These are phyloP conservation scores for Zygosaccharomyces bisporus DNA, from an alignment of 805 yeast species.

Conservation along the genomic window DNA sequence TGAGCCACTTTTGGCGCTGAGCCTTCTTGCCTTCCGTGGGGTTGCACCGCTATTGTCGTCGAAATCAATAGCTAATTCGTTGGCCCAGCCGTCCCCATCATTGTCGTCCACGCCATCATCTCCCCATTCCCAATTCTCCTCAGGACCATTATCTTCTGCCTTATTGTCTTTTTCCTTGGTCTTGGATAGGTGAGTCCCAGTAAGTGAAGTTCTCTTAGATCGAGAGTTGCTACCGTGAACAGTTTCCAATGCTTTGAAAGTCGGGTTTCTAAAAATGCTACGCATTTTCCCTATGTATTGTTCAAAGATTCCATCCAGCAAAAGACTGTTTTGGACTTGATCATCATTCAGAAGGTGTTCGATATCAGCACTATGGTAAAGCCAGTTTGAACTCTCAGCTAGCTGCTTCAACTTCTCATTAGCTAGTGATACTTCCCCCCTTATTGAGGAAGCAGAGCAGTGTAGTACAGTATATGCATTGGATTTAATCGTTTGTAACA, in stretches of 20 bases:
- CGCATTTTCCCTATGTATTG: conserved; percentile 19
- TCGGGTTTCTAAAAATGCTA: conserved; percentile 13
- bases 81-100: conserved; percentile 9
- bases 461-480: conserved; percentile 23
- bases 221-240: not conserved
- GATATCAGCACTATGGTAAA: conserved; percentile 19
- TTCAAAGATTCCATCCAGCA: conserved; percentile 27
- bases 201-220: not conserved
- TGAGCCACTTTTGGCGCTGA: conserved; percentile 15
- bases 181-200: not conserved
- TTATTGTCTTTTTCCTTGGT: not conserved
- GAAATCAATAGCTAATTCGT: conserved; percentile 7
- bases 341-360: conserved; percentile 22
- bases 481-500: conserved; percentile 24
- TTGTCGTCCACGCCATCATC: conserved; percentile 17
- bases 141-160: conserved; percentile 2
- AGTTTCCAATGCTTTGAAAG: conserved; percentile 10
- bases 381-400: conserved; percentile 16
- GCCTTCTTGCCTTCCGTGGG: conserved; percentile 3
- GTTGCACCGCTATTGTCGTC: not conserved
- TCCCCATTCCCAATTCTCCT: conserved; percentile 28
- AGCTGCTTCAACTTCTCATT: conserved; percentile 16
- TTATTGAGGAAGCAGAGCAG: conserved; percentile 12
- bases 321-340: conserved; percentile 23
- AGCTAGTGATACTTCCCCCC: conserved; percentile 8